These are phyloP conservation scores for Alternaria consortialis DNA, from an alignment of 2,329 filamentous ascomycete genomes.

Conservation along the genomic window DNA sequence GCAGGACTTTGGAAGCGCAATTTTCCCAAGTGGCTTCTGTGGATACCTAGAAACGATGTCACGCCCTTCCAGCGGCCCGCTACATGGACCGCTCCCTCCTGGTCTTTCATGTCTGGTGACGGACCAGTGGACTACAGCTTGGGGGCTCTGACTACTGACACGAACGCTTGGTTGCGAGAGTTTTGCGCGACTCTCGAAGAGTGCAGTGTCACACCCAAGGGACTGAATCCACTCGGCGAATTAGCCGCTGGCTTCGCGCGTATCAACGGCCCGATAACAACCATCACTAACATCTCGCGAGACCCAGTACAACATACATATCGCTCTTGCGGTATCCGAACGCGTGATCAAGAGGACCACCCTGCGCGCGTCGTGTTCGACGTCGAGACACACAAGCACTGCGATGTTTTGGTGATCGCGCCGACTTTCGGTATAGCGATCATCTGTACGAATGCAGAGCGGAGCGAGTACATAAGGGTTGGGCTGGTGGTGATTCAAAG, in stretches of 20 bases:
- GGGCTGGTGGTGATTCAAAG: slow-evolving; percentile 6
- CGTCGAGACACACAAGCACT: neutral
- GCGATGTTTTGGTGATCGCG: slow-evolving; percentile 14
- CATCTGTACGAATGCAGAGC: neutral
- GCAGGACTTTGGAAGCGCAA: slow-evolving; percentile 17
- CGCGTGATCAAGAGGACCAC: neutral
- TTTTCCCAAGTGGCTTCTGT: slow-evolving; percentile 15
- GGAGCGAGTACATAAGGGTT: slow-evolving; percentile 20
- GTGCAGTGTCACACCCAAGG: slow-evolving; percentile 8
- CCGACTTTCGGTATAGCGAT: slow-evolving; percentile 10
- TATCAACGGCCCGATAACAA: slow-evolving; percentile 3
- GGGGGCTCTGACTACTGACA: neutral
- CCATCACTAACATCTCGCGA: neutral
- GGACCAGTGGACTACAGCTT: slow-evolving; percentile 2
- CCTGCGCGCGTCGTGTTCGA: slow-evolving; percentile 14
- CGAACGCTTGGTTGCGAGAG: neutral
- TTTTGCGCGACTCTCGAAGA: slow-evolving; percentile 8
- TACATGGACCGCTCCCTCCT: slow-evolving; percentile 10
- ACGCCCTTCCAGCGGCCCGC: neutral
- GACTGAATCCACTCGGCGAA: slow-evolving; percentile 18
- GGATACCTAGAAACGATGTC: slow-evolving; percentile 6
- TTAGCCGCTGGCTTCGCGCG: slow-evolving; percentile 11
- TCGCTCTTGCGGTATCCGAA: neutral
- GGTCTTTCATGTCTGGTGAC: slow-evolving; percentile 16
- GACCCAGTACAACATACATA: neutral